phyloP scores from a whole-genome alignment of 2,329 filamentous ascomycete species.

The Alternaria atra region DNA sequence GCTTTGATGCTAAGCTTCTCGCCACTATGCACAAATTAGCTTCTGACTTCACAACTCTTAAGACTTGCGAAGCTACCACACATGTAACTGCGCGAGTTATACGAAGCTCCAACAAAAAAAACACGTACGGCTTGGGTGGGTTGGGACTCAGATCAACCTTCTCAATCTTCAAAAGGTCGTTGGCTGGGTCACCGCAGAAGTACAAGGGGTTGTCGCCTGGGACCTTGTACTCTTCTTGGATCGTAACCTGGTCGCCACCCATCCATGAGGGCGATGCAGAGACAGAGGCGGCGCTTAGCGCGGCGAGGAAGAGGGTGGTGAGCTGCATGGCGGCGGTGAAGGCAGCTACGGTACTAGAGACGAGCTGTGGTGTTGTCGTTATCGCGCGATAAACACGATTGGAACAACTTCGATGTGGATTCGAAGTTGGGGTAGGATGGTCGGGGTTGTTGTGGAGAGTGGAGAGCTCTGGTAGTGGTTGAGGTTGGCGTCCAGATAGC shows the following conservation, averaged over 20 bases:
- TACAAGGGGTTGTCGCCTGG: conserved; percentile 86
- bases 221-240: conserved; percentile 68
- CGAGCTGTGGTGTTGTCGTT: not conserved
- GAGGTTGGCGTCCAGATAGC: conserved; percentile 17
- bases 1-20: conserved; percentile 80
- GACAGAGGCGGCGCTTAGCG: conserved; percentile 57
- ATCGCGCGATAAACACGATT: not conserved
- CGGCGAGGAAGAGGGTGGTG: conserved; percentile 50
- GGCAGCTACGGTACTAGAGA: not conserved
- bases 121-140: conserved; percentile 81
- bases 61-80: not conserved
- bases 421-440: conserved; percentile 2
- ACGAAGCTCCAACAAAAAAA: not conserved
- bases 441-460: conserved; percentile 4
- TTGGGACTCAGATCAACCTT: conserved; percentile 85
- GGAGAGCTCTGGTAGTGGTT: conserved; percentile 17
- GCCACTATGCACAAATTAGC: conserved; percentile 66
- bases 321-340: conserved; percentile 44
- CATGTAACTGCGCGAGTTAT: not conserved
- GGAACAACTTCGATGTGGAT: not conserved
- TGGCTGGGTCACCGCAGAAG: conserved; percentile 75
- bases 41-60: not conserved
- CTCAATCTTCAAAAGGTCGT: conserved; percentile 78
- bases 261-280: conserved; percentile 50
- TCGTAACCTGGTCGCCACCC: conserved; percentile 58